Base-by-base conservation (phyloP, 805 yeast species). In the Wickerhamomyces canadensis region DNA sequence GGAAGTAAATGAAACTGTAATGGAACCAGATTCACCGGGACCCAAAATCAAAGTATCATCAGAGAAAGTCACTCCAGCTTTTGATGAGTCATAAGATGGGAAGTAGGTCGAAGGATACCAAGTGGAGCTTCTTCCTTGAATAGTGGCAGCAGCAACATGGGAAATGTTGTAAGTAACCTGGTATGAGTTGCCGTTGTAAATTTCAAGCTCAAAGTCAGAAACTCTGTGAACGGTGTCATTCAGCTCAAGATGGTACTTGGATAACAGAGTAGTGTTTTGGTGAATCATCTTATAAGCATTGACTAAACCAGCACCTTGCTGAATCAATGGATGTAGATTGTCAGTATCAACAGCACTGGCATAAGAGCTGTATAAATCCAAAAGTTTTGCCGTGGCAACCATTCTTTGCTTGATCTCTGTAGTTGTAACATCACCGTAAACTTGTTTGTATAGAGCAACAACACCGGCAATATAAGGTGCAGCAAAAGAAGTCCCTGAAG, bases 391-490 rank as follows among this genome's bases (percentile, higher is more conserved):
- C 15, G 42, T 24, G 16, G 26, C 27, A 17, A 45, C 27, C 33
- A 45, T 15, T 5, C 18, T 16, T 3, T 15, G 17, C 26, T 34
- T 34, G 21, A 43, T 14, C 9, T 34, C 37, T 6, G 21, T 19
- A 6, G 49, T 37, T n/a, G 28, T 23, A 18, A 40, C 14, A 15
- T 22, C 39, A 8, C 37, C 29, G 31, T 33, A 19, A 11, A 31
- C 23, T n/a, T 41, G 30, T 14, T 32, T 18, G 27, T 34, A 42
- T 11, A 44, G 23, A 24, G 44, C 48, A 17, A 41, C 41, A 14
- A 43, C 28, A 40, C 47, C 46, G 21, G 49, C 47, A 30, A 39
- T 41, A 21, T 45, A 45, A 11, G 49, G 49, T 33, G 36, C 30
- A 12, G 49, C 29, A 21, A 38, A 45, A 2, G 49, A 45, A 17